Evolutionary conservation across 106 monocot genomes (phyloP).

Genomic region (Phalaenopsis aphrodite): DNA sequence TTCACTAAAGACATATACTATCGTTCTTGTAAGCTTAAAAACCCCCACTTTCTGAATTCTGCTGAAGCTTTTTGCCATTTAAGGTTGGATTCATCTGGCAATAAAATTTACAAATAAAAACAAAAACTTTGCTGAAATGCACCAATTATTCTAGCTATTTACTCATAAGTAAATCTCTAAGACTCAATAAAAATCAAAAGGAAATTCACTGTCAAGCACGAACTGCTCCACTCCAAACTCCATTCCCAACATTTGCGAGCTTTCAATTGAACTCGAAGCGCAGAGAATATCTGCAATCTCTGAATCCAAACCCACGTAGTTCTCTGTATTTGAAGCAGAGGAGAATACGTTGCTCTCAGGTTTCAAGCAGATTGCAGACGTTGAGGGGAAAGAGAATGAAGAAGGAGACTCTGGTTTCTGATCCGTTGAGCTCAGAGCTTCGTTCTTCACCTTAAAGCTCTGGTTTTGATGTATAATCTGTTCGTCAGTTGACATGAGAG

Average conservation of each 20-base stretch:
- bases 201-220: constrained; percentile 21
- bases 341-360: constrained; percentile 20
- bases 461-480: too few relatives aligned
- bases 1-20: too few relatives aligned
- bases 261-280: constrained; percentile 22
- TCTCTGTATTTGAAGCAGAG: constrained; percentile 17
- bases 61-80: too few relatives aligned
- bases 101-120: too few relatives aligned
- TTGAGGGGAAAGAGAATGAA: constrained; percentile 32
- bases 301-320: constrained; percentile 5
- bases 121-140: too few relatives aligned
- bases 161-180: too few relatives aligned
- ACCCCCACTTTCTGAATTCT: too few relatives aligned
- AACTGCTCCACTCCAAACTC: constrained; percentile 16
- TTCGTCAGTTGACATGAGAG: too few relatives aligned
- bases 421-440: neutral
- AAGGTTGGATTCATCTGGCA: too few relatives aligned
- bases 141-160: too few relatives aligned
- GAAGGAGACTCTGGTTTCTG: neutral
- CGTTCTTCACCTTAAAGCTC: constrained; percentile 15
- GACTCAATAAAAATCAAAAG: constrained; percentile 14
- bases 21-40: too few relatives aligned
- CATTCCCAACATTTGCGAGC: constrained; percentile 30
- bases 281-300: constrained; percentile 32
- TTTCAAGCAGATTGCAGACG: constrained; percentile 9